A percentile compares a stretch with the other conserved stretches of the same genome.
These are phyloP conservation scores for Sporothrix pseudoabietina DNA, from an alignment of 2,329 filamentous ascomycete genomes.

Conservation along the genomic window DNA sequence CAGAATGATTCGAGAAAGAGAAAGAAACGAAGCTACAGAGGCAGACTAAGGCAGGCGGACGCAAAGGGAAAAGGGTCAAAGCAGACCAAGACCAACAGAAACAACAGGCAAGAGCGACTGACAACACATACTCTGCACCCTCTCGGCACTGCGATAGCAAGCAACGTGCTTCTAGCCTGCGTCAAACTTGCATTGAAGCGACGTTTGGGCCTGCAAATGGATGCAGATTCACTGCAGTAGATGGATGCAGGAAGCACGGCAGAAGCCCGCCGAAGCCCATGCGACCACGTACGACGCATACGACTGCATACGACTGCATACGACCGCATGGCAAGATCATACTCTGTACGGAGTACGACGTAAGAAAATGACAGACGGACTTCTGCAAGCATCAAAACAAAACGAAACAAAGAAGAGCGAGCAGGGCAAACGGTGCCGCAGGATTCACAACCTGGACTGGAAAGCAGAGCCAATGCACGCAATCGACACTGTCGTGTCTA, in stretches of 20 bases:
- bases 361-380: neutral
- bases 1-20: conserved; percentile 5
- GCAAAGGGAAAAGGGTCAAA: conserved; percentile 1
- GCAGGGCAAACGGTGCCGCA: neutral
- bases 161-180: neutral
- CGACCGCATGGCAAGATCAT: neutral
- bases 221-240: neutral
- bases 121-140: neutral
- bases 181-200: neutral
- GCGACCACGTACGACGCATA: too few species aligned
- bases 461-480: conserved; percentile 11
- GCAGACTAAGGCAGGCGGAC: conserved; percentile 15
- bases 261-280: neutral
- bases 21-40: conserved; percentile 3
- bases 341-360: too few species aligned
- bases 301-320: too few species aligned
- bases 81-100: neutral
- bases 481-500: conserved; percentile 6
- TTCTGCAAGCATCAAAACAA: neutral
- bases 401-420: neutral
- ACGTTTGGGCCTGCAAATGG: neutral
- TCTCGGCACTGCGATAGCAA: neutral
- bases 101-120: conserved; percentile 3
- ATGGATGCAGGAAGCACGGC: neutral
- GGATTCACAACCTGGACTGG: conserved; percentile 1